These are phyloP conservation scores for Eurotiales sp. DNA, from an alignment of 2,329 filamentous ascomycete species.

Conservation along the genomic window DNA sequence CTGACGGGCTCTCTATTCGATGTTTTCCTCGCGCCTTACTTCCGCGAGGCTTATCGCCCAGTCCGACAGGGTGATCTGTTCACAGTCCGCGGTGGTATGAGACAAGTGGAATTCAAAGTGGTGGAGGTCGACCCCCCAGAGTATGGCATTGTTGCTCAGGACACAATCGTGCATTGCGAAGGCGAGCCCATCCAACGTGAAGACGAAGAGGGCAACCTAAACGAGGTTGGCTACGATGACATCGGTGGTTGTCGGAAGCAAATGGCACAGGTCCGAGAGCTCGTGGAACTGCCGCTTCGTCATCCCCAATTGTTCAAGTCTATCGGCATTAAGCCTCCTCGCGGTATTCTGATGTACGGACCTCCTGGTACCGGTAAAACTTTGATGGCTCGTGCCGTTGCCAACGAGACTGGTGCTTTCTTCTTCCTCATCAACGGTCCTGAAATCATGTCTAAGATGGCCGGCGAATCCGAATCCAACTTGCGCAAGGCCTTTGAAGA, in stretches of 20 bases:
- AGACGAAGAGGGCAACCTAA: slow-evolving; percentile 98
- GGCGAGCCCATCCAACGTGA: slow-evolving; percentile 96
- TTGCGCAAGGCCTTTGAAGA: slow-evolving; percentile 99
- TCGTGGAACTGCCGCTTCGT: slow-evolving; percentile 93
- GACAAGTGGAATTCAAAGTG: slow-evolving; percentile 99
- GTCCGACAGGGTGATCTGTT: slow-evolving; percentile 97
- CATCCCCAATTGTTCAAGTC: slow-evolving; percentile 99
- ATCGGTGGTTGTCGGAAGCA: slow-evolving; percentile 99
- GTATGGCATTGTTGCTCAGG: slow-evolving; percentile 97
- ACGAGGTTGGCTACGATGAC: slow-evolving; percentile 98
- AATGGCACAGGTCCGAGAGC: slow-evolving; percentile 98
- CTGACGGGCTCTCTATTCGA: slow-evolving; percentile 97
- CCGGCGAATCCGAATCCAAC: slow-evolving; percentile 99
- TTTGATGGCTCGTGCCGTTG: slow-evolving; percentile 97
- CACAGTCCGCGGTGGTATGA: slow-evolving; percentile 95
- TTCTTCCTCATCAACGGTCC: slow-evolving; percentile 99
- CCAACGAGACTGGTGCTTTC: slow-evolving; percentile 98
- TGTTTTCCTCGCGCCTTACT: slow-evolving; percentile 98
- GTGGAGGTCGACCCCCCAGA: slow-evolving; percentile 98
- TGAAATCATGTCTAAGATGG: slow-evolving; percentile 99
- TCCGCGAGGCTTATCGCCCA: slow-evolving; percentile 97
- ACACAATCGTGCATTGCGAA: slow-evolving; percentile 98
- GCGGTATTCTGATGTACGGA: slow-evolving; percentile 99
- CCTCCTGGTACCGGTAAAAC: slow-evolving; percentile 99
- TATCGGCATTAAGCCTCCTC: slow-evolving; percentile 98